phyloP scores from a whole-genome alignment of 257 asterid genomes.

The Rubia yunnanensis region DNA sequence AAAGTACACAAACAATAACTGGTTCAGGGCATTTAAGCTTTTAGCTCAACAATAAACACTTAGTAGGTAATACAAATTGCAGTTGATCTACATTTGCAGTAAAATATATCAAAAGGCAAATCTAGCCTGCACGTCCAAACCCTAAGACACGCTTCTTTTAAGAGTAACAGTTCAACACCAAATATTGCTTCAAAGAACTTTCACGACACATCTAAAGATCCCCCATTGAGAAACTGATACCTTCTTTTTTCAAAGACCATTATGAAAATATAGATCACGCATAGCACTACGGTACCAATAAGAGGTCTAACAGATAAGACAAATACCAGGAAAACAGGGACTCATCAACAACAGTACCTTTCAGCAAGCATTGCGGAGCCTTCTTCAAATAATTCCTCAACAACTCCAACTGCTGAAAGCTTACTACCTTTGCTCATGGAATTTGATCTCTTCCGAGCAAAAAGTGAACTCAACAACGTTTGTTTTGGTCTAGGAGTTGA shows the following conservation, averaged over 20 bases:
- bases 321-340: not conserved
- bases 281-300: not conserved
- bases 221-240: not conserved
- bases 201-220: not conserved
- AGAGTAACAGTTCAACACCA: not conserved
- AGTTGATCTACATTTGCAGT: not conserved
- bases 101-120: not conserved
- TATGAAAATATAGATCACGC: too few species aligned
- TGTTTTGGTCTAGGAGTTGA: conserved; percentile 65
- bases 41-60: not conserved
- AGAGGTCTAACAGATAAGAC: not conserved
- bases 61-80: not conserved
- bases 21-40: not conserved
- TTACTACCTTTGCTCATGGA: conserved; percentile 48
- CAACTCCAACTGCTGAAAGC: conserved; percentile 90
- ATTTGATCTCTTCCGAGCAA: conserved; percentile 52
- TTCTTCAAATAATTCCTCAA: conserved; percentile 96
- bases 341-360: conserved; percentile 36
- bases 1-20: not conserved
- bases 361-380: conserved; percentile 99
- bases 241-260: not conserved
- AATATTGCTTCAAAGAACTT: not conserved
- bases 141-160: not conserved
- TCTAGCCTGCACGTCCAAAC: not conserved
- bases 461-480: conserved; percentile 52